Evolutionary conservation across 176 grass and related monocot species (phyloP).

Genomic region (Sorghum bicolor): Sorghum_bicolor_NCBIv3 NC_012874.2:54677501-54678000

Average conservation of each 20-base stretch:
- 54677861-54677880: constrained; percentile 56
- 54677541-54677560: constrained; percentile 23
- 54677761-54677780: constrained; percentile 31
- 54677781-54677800: constrained; percentile 1
- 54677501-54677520: neutral
- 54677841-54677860: constrained; percentile 38
- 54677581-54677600: constrained; percentile 37
- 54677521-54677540: no score
- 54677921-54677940: constrained; percentile 48
- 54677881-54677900: constrained; percentile 35
- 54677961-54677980: constrained; percentile 56
- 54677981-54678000: constrained; percentile 35
- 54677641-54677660: constrained; percentile 52
- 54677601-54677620: constrained; percentile 47
- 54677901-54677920: constrained; percentile 57
- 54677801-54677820: constrained; percentile 49
- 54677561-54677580: constrained; percentile 37
- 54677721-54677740: constrained; percentile 47
- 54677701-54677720: constrained; percentile 40
- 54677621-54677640: constrained; percentile 31
- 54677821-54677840: constrained; percentile 45
- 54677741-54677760: constrained; percentile 55
- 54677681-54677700: constrained; percentile 48
- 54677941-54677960: constrained; percentile 39
- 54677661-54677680: constrained; percentile 34